These are phyloP conservation scores for Leccinum fallax DNA, from an alignment of 1,284 basidiomycete genomes.

Conservation along the genomic window DNA sequence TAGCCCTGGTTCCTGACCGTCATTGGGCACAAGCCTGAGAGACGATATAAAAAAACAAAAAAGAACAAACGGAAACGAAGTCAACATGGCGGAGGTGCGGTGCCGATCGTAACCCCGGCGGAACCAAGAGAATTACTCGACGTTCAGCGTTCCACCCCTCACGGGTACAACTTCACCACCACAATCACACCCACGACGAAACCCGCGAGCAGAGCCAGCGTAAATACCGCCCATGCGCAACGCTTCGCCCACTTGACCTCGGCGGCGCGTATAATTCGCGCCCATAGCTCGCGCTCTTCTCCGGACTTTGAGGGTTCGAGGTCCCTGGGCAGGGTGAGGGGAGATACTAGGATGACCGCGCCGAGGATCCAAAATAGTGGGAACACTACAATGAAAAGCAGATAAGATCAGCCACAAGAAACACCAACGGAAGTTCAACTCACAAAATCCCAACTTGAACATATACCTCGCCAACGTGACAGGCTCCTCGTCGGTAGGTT, in stretches of 20 bases:
- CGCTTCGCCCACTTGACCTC: slow-evolving; percentile 47
- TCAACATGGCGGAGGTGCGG: no score
- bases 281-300: slow-evolving; percentile 46
- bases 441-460: slow-evolving; percentile 37
- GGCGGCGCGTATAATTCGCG: slow-evolving; percentile 35
- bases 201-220: neutral
- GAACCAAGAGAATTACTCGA: neutral
- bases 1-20: neutral
- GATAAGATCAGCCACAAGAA: neutral
- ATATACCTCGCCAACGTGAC: slow-evolving; percentile 33
- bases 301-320: slow-evolving; percentile 51
- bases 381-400: slow-evolving; percentile 41
- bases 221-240: slow-evolving; percentile 29
- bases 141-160: neutral
- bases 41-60: neutral
- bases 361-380: slow-evolving; percentile 55
- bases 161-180: neutral
- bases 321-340: slow-evolving; percentile 38
- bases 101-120: neutral
- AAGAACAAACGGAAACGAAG: neutral
- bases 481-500: slow-evolving; percentile 17
- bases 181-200: neutral
- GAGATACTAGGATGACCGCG: slow-evolving; percentile 44
- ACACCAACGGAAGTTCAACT: neutral
- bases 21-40: neutral